Conservation (phyloP, 2,329 filamentous ascomycete species). For the Thielaviopsis ethacetica region DNA sequence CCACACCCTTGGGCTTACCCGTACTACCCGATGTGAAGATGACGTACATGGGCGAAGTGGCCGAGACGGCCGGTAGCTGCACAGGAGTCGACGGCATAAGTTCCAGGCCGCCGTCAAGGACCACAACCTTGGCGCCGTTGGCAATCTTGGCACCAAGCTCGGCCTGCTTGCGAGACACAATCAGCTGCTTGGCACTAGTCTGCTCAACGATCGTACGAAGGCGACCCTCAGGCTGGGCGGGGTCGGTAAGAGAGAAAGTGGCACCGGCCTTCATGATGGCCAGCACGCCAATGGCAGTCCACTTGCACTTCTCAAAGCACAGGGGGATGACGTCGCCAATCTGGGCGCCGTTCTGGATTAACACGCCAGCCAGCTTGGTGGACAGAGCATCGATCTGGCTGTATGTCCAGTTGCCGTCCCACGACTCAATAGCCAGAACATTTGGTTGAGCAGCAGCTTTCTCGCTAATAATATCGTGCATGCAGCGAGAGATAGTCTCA, state of each 20-base stretch:
- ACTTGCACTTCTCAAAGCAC: constrained; percentile 34
- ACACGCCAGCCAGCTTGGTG: constrained; percentile 24
- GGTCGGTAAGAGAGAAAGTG: constrained; percentile 30
- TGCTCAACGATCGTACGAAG: constrained; percentile 29
- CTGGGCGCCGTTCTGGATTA: constrained; percentile 22
- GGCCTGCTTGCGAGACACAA: constrained; percentile 25
- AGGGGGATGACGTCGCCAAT: constrained; percentile 29
- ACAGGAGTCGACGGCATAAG: not conserved
- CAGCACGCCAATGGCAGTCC: constrained; percentile 28
- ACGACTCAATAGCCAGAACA: constrained; percentile 30
- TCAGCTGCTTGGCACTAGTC: constrained; percentile 22
- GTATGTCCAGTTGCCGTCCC: constrained; percentile 33
- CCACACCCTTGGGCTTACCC: constrained; percentile 45
- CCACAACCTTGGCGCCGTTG: constrained; percentile 7
- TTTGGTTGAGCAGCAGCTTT: constrained; percentile 22
- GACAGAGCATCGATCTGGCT: constrained; percentile 27
- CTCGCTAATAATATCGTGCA: constrained; percentile 30
- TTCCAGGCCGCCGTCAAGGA: constrained; percentile 4
- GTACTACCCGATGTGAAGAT: constrained; percentile 52
- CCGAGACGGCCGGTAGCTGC: constrained; percentile 23
- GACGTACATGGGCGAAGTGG: constrained; percentile 31
- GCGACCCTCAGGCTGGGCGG: constrained; percentile 28
- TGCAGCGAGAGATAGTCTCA: constrained; percentile 24
- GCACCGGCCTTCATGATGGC: constrained; percentile 33
- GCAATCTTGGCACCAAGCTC: constrained; percentile 23